A percentile compares a stretch with the other conserved stretches of the same genome.
Evolutionary conservation across 2,329 filamentous ascomycete genomes (phyloP).

Genomic region (Lachnum nothofagi): DNA sequence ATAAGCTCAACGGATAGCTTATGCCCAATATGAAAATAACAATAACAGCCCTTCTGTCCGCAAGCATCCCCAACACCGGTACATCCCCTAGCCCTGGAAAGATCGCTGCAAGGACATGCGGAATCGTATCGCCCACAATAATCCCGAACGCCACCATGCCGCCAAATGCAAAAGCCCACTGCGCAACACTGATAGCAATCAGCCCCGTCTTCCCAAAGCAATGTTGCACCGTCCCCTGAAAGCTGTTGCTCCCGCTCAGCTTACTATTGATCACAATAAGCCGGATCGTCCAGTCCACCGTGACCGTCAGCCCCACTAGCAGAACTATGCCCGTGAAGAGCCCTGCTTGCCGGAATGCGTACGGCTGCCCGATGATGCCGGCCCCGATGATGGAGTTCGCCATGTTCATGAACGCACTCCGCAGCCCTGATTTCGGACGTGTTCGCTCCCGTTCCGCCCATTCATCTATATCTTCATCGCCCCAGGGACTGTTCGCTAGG

Average conservation of each 20-base stretch:
- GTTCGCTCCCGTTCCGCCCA: conserved; percentile 50
- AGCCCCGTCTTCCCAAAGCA: conserved; percentile 87
- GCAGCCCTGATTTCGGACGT: conserved; percentile 78
- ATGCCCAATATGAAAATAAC: conserved; percentile 79
- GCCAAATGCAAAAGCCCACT: conserved; percentile 98
- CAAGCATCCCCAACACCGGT: conserved; percentile 75
- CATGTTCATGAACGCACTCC: conserved; percentile 98
- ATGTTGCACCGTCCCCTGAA: conserved; percentile 91
- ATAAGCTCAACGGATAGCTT: conserved; percentile 86
- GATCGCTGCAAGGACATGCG: conserved; percentile 76
- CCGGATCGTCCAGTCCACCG: conserved; percentile 95
- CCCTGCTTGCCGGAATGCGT: conserved; percentile 91
- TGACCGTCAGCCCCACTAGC: conserved; percentile 71
- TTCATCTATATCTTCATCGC: conserved; percentile 39
- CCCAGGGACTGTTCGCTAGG: conserved; percentile 44
- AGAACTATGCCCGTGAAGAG: conserved; percentile 74
- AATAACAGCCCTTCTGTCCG: conserved; percentile 77
- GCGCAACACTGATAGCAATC: conserved; percentile 81
- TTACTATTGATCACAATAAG: conserved; percentile 98
- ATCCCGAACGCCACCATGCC: conserved; percentile 98
- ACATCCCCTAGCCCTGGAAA: conserved; percentile 70
- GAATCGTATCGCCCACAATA: conserved; percentile 94
- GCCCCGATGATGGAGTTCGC: conserved; percentile 93
- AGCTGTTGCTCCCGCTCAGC: conserved; percentile 85
- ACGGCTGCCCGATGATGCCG: conserved; percentile 78